A percentile compares a stretch with the other conserved stretches of the same genome.
Conservation (phyloP, 2,329 filamentous ascomycete genomes). For the Teratosphaeria viscida region DNA sequence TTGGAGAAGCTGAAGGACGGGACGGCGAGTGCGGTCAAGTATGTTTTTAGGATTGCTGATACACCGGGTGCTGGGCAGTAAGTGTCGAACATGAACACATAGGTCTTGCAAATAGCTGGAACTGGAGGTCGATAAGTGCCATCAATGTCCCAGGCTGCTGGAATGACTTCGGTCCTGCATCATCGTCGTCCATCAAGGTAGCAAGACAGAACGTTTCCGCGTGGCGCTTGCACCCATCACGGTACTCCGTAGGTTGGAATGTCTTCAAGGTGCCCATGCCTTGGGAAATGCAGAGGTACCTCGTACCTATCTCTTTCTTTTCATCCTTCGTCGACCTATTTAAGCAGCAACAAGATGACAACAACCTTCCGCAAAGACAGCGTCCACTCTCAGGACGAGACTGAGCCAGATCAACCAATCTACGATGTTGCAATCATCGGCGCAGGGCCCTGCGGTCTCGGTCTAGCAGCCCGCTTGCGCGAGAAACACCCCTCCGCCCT, state of each 20-base stretch:
- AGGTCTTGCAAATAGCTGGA: neutral
- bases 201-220: neutral
- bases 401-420: conserved; percentile 10
- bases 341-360: neutral
- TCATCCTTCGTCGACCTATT: neutral
- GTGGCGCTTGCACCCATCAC: neutral
- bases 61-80: conserved; percentile 23
- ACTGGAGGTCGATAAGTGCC: neutral
- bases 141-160: neutral
- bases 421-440: conserved; percentile 65
- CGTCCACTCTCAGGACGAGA: neutral
- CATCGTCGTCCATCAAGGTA: neutral
- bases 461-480: conserved; percentile 59
- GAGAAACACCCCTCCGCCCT: conserved; percentile 66
- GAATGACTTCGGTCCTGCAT: neutral
- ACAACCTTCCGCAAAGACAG: neutral
- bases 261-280: neutral
- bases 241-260: neutral
- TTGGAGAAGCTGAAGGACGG: conserved; percentile 48
- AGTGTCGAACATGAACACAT: neutral
- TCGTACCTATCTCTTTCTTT: neutral
- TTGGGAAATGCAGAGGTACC: neutral
- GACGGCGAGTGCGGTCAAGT: conserved; percentile 54
- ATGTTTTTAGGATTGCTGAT: conserved; percentile 48
- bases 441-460: conserved; percentile 64